These are phyloP conservation scores for Gilbertella persicaria DNA, from an alignment of 371 early-diverging fungal genomes.

Conservation along the genomic window DNA sequence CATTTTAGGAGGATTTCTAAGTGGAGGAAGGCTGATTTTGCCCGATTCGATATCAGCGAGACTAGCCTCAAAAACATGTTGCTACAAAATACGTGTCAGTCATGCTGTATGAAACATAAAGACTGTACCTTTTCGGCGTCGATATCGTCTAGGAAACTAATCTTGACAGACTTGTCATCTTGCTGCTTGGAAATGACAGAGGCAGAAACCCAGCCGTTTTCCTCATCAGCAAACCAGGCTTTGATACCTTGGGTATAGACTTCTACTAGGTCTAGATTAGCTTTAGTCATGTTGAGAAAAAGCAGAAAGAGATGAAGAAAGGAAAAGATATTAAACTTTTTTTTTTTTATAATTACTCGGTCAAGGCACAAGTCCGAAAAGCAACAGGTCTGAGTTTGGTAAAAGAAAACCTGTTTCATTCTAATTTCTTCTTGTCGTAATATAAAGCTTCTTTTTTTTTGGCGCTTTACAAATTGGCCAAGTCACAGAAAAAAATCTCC, in stretches of 20 bases:
- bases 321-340: neutral
- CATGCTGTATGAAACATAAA: neutral
- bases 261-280: constrained; percentile 34
- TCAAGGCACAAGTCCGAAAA: too few species aligned
- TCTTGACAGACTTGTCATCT: constrained; percentile 55
- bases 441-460: too few species aligned
- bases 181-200: constrained; percentile 57
- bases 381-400: too few species aligned
- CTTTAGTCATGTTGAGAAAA: constrained; percentile 6
- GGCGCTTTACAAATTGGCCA: too few species aligned
- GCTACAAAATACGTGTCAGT: constrained; percentile 41
- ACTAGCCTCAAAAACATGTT: constrained; percentile 73
- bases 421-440: too few species aligned
- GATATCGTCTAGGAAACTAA: constrained; percentile 64
- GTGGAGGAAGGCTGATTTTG: constrained; percentile 77
- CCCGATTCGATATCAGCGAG: constrained; percentile 65
- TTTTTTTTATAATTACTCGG: too few species aligned
- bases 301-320: neutral
- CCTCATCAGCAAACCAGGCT: constrained; percentile 90
- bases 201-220: constrained; percentile 86
- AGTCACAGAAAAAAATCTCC: too few species aligned
- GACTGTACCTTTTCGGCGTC: constrained; percentile 50
- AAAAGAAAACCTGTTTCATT: too few species aligned
- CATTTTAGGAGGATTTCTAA: constrained; percentile 87
- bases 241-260: constrained; percentile 70